Evolutionary conservation across 1,284 basidiomycete genomes (phyloP).

Genomic region (Cystobasidium sp.): DNA sequence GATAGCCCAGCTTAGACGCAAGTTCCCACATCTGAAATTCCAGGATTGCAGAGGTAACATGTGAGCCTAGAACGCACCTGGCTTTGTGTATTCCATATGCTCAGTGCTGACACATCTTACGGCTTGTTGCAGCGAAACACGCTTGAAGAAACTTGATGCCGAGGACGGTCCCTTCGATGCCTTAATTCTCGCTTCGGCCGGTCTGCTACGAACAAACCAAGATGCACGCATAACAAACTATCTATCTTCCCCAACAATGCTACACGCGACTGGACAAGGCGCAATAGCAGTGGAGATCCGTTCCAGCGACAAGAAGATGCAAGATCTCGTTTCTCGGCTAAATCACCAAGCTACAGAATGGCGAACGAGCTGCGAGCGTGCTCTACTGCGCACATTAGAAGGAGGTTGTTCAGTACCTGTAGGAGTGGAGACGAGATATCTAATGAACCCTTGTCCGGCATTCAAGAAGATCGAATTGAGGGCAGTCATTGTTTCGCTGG

Average conservation of each 20-base stretch:
- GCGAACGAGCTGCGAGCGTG: constrained; percentile 81
- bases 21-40: constrained; percentile 79
- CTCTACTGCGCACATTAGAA: constrained; percentile 82
- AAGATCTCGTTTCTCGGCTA: constrained; percentile 68
- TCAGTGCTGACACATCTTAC: background rate
- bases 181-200: constrained; percentile 90
- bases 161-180: constrained; percentile 82
- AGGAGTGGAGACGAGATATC: constrained; percentile 68
- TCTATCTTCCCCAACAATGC: constrained; percentile 69
- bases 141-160: constrained; percentile 87
- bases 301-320: constrained; percentile 66
- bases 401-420: constrained; percentile 98
- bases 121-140: constrained; percentile 69
- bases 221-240: constrained; percentile 78
- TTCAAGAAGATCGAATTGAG: constrained; percentile 18
- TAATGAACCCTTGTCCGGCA: constrained; percentile 47
- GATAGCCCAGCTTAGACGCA: constrained; percentile 84
- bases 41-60: constrained; percentile 83
- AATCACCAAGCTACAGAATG: constrained; percentile 64
- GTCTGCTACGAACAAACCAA: constrained; percentile 81
- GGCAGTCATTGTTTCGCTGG: constrained; percentile 68
- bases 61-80: constrained; percentile 61
- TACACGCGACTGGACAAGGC: constrained; percentile 92
- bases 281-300: constrained; percentile 89
- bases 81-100: constrained; percentile 15